phyloP scores from a whole-genome alignment of 306 rosid species.

The Casuarina cunninghamiana region DNA sequence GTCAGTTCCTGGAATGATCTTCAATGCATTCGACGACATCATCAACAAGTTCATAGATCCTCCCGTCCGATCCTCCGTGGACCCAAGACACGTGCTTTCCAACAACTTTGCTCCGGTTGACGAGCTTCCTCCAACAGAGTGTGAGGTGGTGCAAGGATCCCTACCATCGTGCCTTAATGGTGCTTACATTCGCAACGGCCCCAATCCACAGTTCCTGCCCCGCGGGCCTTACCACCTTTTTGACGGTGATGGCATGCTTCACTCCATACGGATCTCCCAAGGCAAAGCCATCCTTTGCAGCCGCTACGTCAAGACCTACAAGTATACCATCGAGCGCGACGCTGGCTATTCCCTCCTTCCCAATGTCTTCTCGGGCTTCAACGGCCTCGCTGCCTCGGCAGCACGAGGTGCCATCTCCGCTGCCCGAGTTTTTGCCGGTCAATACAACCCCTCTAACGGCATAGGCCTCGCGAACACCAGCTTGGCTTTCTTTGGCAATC shows the following conservation, averaged over 20 bases:
- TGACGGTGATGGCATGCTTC: constrained; percentile 95
- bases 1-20: constrained; percentile 32
- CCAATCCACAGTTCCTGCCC: constrained; percentile 87
- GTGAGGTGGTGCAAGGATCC: constrained; percentile 48
- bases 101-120: constrained; percentile 70
- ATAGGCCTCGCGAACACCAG: constrained; percentile 86
- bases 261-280: constrained; percentile 55
- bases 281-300: constrained; percentile 73
- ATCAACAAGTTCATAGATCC: constrained; percentile 86
- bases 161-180: constrained; percentile 68
- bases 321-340: constrained; percentile 56
- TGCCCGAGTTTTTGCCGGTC: constrained; percentile 57
- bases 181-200: constrained; percentile 87
- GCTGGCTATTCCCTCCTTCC: constrained; percentile 73
- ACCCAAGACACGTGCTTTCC: constrained; percentile 58
- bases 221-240: constrained; percentile 94
- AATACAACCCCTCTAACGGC: constrained; percentile 63
- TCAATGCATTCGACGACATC: constrained; percentile 62
- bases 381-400: constrained; percentile 59
- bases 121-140: constrained; percentile 82
- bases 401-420: constrained; percentile 69
- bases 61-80: constrained; percentile 57
- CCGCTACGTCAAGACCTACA: constrained; percentile 74
- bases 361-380: constrained; percentile 74
- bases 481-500: constrained; percentile 55